These are phyloP conservation scores for Medicago ruthenica DNA, from an alignment of 306 rosid species.

Conservation along the genomic window DNA sequence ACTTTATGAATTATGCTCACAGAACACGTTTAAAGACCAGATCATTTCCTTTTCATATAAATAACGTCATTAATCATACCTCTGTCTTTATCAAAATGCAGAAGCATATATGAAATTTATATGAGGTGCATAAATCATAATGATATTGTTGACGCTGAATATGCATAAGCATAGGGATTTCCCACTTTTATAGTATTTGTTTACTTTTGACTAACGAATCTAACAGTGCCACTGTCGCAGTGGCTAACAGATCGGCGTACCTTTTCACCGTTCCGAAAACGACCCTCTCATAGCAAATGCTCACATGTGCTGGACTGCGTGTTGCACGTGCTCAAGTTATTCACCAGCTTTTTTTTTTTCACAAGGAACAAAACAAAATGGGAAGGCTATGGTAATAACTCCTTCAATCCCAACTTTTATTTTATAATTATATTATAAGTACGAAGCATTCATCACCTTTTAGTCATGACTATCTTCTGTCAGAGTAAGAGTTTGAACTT, in stretches of 20 bases:
- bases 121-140: neutral
- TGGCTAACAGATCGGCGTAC: constrained; percentile 17
- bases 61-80: neutral
- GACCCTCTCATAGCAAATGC: neutral
- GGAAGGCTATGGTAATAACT: too few species aligned
- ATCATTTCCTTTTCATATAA: neutral
- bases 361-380: too few species aligned
- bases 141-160: neutral
- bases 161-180: neutral
- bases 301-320: too few species aligned
- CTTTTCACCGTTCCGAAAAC: neutral
- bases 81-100: neutral
- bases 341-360: too few species aligned
- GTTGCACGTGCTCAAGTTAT: too few species aligned
- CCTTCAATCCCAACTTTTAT: too few species aligned
- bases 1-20: too few species aligned
- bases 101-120: neutral
- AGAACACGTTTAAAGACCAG: too few species aligned
- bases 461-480: too few species aligned
- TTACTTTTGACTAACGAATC: constrained; percentile 18
- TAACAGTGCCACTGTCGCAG: neutral
- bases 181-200: neutral
- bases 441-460: too few species aligned
- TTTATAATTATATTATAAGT: too few species aligned
- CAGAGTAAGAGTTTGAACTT: too few species aligned